Conservation (phyloP, 78 protist species). For the Dictyostelium citrinum region DNA sequence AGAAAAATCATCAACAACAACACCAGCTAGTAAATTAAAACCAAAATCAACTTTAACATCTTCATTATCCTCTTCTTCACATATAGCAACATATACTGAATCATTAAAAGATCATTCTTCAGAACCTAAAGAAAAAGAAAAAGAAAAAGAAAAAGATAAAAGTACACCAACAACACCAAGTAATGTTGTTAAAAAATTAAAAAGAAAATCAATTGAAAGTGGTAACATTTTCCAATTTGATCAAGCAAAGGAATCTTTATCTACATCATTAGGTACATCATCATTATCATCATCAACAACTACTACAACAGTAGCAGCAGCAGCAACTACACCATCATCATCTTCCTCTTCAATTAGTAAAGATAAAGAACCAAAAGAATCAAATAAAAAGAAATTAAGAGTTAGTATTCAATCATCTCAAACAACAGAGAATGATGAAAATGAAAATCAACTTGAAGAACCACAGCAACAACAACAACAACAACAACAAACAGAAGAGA, state of each 20-base stretch:
- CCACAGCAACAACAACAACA: no score
- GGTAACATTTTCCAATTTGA: slow-evolving; percentile 25
- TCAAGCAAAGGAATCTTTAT: background rate
- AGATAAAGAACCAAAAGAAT: background rate
- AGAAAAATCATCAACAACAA: background rate
- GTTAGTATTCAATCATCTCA: background rate
- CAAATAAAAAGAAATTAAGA: background rate
- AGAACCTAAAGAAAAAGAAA: background rate
- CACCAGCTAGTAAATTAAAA: background rate
- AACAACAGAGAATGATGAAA: background rate
- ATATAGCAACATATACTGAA: background rate
- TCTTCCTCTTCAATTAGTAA: background rate
- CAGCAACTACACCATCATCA: background rate
- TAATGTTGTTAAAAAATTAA: background rate
- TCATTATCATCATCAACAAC: background rate
- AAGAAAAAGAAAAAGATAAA: background rate
- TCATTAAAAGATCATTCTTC: background rate
- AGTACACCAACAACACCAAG: background rate
- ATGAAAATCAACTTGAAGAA: background rate
- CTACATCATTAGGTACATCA: background rate
- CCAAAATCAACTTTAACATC: slow-evolving; percentile 7
- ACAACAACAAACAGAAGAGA: no score
- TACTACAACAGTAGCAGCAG: background rate
- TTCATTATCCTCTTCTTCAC: background rate
- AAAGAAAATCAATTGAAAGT: slow-evolving; percentile 25